These are phyloP conservation scores for Erigeron philadelphicus DNA, from an alignment of 140 eudicot species.

Conservation along the genomic window DNA sequence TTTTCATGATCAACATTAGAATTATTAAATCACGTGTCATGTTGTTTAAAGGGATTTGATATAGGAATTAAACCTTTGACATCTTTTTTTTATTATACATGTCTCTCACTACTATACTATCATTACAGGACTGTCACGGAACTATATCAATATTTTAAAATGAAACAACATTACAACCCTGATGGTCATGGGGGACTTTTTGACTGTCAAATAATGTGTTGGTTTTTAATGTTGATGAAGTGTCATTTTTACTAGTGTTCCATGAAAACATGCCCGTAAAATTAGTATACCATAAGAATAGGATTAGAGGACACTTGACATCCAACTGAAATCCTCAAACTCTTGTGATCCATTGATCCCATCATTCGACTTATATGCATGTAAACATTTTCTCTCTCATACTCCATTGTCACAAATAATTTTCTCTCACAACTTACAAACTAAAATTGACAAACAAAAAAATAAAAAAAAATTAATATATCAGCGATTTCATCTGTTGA, in stretches of 20 bases:
- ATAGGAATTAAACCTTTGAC: no score
- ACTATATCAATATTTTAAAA: no score
- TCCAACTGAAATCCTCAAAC: constrained; percentile 33
- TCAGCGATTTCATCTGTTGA: constrained; percentile 6
- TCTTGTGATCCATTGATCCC: constrained; percentile 14
- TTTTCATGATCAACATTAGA: no score
- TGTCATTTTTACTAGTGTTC: background rate
- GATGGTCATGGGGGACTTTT: no score
- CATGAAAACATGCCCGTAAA: constrained; percentile 13
- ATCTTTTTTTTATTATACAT: no score
- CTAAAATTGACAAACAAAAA: background rate
- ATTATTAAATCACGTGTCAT: no score
- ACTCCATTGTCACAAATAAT: constrained; percentile 18
- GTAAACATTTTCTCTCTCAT: constrained; percentile 22
- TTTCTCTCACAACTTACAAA: background rate
- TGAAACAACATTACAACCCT: no score
- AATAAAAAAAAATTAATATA: background rate
- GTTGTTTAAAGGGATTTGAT: no score
- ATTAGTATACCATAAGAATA: constrained; percentile 24
- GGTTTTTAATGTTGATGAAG: no score
- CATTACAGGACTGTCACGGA: no score
- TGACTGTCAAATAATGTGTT: no score
- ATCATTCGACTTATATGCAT: constrained; percentile 19
- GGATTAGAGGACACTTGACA: constrained; percentile 23
- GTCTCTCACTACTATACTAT: no score